Conservation (phyloP, 2,329 filamentous ascomycete species). For the Sclerotinia sclerotiorum region DNA sequence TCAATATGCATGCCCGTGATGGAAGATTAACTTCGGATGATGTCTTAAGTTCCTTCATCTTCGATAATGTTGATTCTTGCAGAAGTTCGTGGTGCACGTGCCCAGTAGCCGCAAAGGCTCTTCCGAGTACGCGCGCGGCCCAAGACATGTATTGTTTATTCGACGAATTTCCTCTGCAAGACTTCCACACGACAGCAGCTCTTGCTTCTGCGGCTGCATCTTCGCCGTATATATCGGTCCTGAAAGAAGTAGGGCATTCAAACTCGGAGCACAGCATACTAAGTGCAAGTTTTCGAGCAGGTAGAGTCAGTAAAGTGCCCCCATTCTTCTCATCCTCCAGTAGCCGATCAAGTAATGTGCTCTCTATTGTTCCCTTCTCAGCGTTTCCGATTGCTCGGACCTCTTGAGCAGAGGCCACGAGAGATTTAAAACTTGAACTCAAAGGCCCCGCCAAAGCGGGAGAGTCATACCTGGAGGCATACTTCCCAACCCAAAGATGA, state of each 20-base stretch:
- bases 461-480: slow-evolving; percentile 63
- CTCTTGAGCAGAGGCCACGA: slow-evolving; percentile 67
- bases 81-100: slow-evolving; percentile 61
- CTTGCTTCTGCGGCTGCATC: slow-evolving; percentile 64
- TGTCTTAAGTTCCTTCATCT: slow-evolving; percentile 43
- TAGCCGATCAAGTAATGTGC: slow-evolving; percentile 74
- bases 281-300: slow-evolving; percentile 69
- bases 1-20: slow-evolving; percentile 64
- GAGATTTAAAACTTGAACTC: slow-evolving; percentile 60
- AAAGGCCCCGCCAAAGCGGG: slow-evolving; percentile 40
- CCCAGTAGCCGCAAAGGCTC: slow-evolving; percentile 77
- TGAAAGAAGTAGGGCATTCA: slow-evolving; percentile 54
- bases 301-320: slow-evolving; percentile 64
- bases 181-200: slow-evolving; percentile 72
- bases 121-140: slow-evolving; percentile 81
- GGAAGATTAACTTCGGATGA: slow-evolving; percentile 43
- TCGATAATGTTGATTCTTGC: slow-evolving; percentile 56
- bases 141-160: slow-evolving; percentile 74
- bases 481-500: slow-evolving; percentile 73
- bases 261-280: slow-evolving; percentile 76
- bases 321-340: slow-evolving; percentile 68
- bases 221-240: slow-evolving; percentile 66
- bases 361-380: slow-evolving; percentile 69
- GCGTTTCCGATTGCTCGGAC: slow-evolving; percentile 70
- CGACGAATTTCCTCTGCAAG: slow-evolving; percentile 62